These are phyloP conservation scores for Boletus holoroseus DNA, from an alignment of 1,284 basidiomycete species.

Conservation along the genomic window DNA sequence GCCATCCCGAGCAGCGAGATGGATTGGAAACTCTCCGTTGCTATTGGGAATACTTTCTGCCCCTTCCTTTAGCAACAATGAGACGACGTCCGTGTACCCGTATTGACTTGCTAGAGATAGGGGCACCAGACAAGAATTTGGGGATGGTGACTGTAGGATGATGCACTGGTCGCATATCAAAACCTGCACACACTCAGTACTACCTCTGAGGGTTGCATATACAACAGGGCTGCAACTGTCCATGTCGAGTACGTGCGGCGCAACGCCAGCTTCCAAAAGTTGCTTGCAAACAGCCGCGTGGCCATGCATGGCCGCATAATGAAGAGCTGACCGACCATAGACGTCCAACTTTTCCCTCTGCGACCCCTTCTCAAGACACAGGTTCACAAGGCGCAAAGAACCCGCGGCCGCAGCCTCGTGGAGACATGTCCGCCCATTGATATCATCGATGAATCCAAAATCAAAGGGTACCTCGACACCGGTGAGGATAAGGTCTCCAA, in stretches of 20 bases:
- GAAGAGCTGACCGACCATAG: conserved; percentile 90
- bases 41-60: conserved; percentile 82
- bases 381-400: conserved; percentile 69
- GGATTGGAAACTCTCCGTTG: conserved; percentile 94
- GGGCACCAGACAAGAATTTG: conserved; percentile 73
- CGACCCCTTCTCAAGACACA: conserved; percentile 77
- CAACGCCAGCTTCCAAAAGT: conserved; percentile 66
- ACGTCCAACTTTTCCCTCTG: conserved; percentile 69
- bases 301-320: conserved; percentile 95
- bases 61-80: conserved; percentile 61
- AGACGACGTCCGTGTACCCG: conserved; percentile 82
- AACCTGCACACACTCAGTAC: conserved; percentile 74
- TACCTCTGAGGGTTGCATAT: conserved; percentile 87
- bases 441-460: conserved; percentile 91
- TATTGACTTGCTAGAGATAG: conserved; percentile 88
- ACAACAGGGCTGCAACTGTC: conserved; percentile 94
- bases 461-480: conserved; percentile 73
- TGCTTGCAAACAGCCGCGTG: conserved; percentile 73
- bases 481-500: conserved; percentile 70
- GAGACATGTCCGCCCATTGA: conserved; percentile 93
- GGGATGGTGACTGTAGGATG: conserved; percentile 39
- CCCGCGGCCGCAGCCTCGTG: conserved; percentile 92
- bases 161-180: conserved; percentile 64
- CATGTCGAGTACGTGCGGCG: conserved; percentile 73
- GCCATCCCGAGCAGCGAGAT: conserved; percentile 96